Base-by-base conservation (phyloP, 176 grass and related monocot genomes). In the Oryza longistaminata region DNA sequence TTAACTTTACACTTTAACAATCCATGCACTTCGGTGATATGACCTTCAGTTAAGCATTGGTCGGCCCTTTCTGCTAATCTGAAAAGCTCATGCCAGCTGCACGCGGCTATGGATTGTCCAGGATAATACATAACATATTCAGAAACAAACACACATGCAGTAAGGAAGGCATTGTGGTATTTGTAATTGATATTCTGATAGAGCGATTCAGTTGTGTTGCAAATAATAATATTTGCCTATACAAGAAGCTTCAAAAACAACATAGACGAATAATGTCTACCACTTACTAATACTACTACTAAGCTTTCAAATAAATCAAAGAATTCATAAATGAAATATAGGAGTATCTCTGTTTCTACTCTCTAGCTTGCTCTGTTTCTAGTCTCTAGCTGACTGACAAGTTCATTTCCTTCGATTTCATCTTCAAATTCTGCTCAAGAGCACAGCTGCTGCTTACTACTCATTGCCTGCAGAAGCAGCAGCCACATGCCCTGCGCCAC, bases 391-490 rank as follows among this genome's bases (percentile, higher is more conserved):
- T 31, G 29, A 31, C 0, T 31, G 29, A 31, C 29, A 31, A 0
- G 17, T 33, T 43, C 13, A 26, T 55, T 55, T 8, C 6, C 29
- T 76, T n/a, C 11, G 13, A 39, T 58, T 26, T 72, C 5, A 73
- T 67, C 13, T 71, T 3, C 16, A 1, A 7, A 40, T 45, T 72
- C 34, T 22, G 17, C 55, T 61, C 50, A 21, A 55, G 52, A 22
- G n/a, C 49, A 14, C 21, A 15, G 64, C 24, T 50, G 72, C 10
- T 25, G 55, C 64, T 44, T 15, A 49, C 46, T 86, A 88, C 77
- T 83, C 91, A 11, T 83, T 80, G 37, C 50, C 87, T 43, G 81
- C 74, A n/a, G 84, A 79, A 45, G 64, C 73, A 9, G 85, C 73
- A 40, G 39, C 39, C 34, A 85, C 64, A 66, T 78, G 78, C 10